These are phyloP conservation scores for Oenanthe sinensis DNA, from an alignment of 129 eudicot species.

Conservation along the genomic window DNA sequence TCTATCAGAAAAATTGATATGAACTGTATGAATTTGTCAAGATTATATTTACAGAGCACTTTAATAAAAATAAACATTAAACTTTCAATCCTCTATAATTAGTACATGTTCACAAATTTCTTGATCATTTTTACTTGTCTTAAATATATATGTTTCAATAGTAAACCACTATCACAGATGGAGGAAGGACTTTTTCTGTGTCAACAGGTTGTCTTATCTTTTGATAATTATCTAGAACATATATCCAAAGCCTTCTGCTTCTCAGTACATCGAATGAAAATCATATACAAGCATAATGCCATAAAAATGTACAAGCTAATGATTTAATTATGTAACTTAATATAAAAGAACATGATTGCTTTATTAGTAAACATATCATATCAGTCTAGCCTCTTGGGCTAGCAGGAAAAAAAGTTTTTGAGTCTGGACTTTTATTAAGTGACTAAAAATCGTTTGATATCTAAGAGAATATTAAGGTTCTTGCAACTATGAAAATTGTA, in stretches of 20 bases:
- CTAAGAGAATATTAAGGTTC: not conserved
- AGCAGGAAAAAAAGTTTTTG: too few relatives aligned
- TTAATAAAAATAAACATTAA: not conserved
- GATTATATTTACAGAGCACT: not conserved
- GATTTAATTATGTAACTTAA: too few relatives aligned
- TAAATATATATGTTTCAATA: not conserved
- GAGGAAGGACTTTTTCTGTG: too few relatives aligned
- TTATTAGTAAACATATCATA: not conserved
- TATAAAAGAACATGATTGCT: not conserved
- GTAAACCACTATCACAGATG: not conserved
- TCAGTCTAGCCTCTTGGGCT: not conserved
- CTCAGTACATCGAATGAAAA: not conserved
- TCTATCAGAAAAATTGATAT: not conserved
- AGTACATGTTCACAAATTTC: not conserved
- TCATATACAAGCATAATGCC: not conserved
- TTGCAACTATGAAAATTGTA: constrained; percentile 3
- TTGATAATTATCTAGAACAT: not conserved
- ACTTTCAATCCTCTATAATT: not conserved
- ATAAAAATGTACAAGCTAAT: not conserved
- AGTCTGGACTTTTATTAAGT: not conserved
- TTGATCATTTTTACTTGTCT: not conserved
- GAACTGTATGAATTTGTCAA: not conserved
- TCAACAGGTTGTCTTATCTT: not conserved
- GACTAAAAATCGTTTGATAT: not conserved
- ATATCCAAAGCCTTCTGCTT: not conserved